Evolutionary conservation across 176 grass and related monocot genomes (phyloP).

Genomic region (Zizania latifolia): DNA sequence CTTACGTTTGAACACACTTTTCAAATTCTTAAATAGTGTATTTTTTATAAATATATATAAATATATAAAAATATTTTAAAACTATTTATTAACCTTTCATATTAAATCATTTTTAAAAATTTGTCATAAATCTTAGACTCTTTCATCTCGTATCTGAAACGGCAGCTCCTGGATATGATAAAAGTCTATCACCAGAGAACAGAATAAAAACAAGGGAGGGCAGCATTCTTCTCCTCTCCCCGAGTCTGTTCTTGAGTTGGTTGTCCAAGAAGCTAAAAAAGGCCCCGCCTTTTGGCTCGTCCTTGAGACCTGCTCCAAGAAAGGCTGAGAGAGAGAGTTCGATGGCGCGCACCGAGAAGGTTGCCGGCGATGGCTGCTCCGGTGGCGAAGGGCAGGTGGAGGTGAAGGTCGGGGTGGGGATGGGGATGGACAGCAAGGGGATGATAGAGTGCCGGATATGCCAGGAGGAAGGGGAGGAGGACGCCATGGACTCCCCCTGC

Average conservation of each 20-base stretch:
- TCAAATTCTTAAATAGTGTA: no score
- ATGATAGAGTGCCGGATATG: conserved; percentile 88
- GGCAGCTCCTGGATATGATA: no score
- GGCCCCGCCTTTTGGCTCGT: conserved; percentile 42
- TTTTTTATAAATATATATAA: no score
- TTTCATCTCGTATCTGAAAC: no score
- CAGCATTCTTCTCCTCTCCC: conserved; percentile 10
- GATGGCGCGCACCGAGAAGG: conserved; percentile 52
- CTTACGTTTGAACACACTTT: no score
- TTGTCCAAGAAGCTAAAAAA: conserved; percentile 32
- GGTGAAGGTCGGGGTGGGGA: conserved; percentile 31
- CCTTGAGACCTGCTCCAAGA: conserved; percentile 30
- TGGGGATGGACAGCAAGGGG: conserved; percentile 31
- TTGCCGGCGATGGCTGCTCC: conserved; percentile 32
- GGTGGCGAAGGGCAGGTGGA: conserved; percentile 29
- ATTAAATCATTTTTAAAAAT: no score
- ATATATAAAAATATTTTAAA: no score
- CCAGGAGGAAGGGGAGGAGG: conserved; percentile 87
- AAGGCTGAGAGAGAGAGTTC: conserved; percentile 15
- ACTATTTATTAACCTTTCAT: no score
- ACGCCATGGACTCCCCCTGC: conserved; percentile 87
- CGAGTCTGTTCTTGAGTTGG: conserved; percentile 22
- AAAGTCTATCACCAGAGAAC: not conserved
- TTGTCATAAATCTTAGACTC: no score
- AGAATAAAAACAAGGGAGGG: conserved; percentile 10